These are phyloP conservation scores for Calophaca sinica DNA, from an alignment of 306 rosid genomes.

Conservation along the genomic window DNA sequence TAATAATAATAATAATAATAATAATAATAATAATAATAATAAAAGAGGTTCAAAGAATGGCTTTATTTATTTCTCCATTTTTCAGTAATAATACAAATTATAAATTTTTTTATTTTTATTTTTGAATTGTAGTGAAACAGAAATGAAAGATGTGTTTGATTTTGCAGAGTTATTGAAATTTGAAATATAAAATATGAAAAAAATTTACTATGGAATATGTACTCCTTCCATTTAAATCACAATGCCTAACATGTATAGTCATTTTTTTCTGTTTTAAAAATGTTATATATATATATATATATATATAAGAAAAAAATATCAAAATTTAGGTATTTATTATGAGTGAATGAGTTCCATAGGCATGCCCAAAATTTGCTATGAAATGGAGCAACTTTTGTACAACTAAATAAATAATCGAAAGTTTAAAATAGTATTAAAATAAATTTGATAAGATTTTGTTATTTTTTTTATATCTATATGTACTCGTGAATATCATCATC, in stretches of 20 bases:
- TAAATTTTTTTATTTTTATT: neutral
- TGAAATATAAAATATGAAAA: neutral
- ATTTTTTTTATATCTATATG: neutral
- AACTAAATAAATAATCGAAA: no score
- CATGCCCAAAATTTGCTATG: no score
- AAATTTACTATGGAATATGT: no score
- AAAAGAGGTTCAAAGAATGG: neutral
- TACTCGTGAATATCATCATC: neutral
- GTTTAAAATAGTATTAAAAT: no score
- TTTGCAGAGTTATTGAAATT: neutral
- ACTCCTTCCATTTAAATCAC: no score
- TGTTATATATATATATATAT: no score
- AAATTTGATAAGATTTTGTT: neutral
- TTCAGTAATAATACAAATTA: neutral
- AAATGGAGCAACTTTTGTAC: no score
- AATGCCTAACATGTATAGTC: no score
- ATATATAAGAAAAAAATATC: no score
- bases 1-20: slow-evolving; percentile 7
- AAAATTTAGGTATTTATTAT: no score
- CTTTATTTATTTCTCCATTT: neutral
- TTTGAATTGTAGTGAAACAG: slow-evolving; percentile 16
- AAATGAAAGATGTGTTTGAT: neutral
- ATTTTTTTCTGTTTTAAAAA: no score
- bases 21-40: slow-evolving; percentile 9
- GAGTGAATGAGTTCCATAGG: no score